Percentiles rank a stretch among this genome's conserved stretches.
These are phyloP conservation scores for Penicillium angulare DNA, from an alignment of 495 filamentous ascomycete species.

Conservation along the genomic window DNA sequence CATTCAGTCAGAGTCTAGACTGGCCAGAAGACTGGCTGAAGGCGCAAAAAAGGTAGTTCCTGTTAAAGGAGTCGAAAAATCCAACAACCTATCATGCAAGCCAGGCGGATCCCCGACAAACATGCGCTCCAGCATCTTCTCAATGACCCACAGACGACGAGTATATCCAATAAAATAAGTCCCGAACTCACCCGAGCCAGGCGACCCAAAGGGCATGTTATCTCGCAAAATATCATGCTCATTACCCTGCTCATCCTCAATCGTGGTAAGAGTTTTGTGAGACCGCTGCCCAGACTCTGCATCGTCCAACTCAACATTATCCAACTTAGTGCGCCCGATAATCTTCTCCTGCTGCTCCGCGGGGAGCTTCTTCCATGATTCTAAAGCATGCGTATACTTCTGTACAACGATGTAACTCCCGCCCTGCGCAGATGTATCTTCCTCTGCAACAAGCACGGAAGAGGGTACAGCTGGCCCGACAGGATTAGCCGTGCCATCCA, in stretches of 20 bases:
- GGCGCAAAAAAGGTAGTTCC: conserved; percentile 56
- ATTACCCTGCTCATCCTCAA: conserved; percentile 50
- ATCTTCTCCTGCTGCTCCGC: conserved; percentile 55
- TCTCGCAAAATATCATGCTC: conserved; percentile 56
- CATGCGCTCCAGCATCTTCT: conserved; percentile 58
- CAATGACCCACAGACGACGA: conserved; percentile 53
- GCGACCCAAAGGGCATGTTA: conserved; percentile 61
- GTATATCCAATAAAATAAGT: conserved; percentile 63
- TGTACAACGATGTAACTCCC: conserved; percentile 59
- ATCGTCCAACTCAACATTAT: conserved; percentile 56
- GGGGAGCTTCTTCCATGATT: conserved; percentile 42
- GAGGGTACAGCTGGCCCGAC: conserved; percentile 45
- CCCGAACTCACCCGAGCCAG: conserved; percentile 51
- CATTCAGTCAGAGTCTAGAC: conserved; percentile 2
- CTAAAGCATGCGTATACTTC: conserved; percentile 56
- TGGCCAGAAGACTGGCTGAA: conserved; percentile 21
- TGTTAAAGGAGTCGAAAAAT: conserved; percentile 54
- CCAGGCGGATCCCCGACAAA: conserved; percentile 55
- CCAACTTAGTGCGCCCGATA: conserved; percentile 55
- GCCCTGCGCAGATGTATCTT: conserved; percentile 35
- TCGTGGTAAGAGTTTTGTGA: conserved; percentile 54
- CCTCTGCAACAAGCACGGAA: conserved; percentile 44
- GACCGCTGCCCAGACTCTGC: conserved; percentile 46
- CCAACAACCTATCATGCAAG: conserved; percentile 53
- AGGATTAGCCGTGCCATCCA: conserved; percentile 59